Base-by-base conservation (phyloP, 805 yeast genomes). In the Lipomyces oligophaga region DNA sequence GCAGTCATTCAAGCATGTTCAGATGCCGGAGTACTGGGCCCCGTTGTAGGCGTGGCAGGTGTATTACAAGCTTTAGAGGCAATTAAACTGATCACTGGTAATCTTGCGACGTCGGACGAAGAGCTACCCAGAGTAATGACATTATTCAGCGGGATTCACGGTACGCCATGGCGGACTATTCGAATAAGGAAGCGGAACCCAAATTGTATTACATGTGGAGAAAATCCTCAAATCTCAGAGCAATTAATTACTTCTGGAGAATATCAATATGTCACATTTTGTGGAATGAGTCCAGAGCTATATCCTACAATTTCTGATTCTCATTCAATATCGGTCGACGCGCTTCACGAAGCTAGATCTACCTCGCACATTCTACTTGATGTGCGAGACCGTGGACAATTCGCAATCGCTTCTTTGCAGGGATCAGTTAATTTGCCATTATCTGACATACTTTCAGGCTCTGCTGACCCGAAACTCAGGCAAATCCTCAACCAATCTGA, bases 1-100 rank as follows among this genome's bases (percentile, higher is more conserved):
- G 79, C 89, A 1, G 72, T 84, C 1, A 87, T 89, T 1, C 77
- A 87, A 0, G 76, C 94, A 0, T 93, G 99, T 59, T 78, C 85
- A 11, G 97, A 88, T 65, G 95, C 95, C 2, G 97, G 97, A 4
- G 94, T 90, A 0, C 65, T 93, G 21, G 98, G 98, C 0, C 95
- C 97, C 0, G 93, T 89, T n/a, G 94, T 93, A 45, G 99, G 98
- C 0, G 58, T 87, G 0, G 78, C 90, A 62, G 99, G 98, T 7
- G 72, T 80, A 0, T 73, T 85, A 72, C 90, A 93, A 84, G 95
- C 96, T 0, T 67, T 83, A 18, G 98, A 93, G 60, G 74, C 95
- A 0, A 73, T 94, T 21, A 89, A 90, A 62, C 70, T 90, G 2
- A 71, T 82, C 2, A 80, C 75, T 0, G 69, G 66, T 30, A 84